Evolutionary conservation across 192 early-diverging fungal species (phyloP), one percentile per base, ranked within the genome.

Genomic region (Coemansia sp.): DNA sequence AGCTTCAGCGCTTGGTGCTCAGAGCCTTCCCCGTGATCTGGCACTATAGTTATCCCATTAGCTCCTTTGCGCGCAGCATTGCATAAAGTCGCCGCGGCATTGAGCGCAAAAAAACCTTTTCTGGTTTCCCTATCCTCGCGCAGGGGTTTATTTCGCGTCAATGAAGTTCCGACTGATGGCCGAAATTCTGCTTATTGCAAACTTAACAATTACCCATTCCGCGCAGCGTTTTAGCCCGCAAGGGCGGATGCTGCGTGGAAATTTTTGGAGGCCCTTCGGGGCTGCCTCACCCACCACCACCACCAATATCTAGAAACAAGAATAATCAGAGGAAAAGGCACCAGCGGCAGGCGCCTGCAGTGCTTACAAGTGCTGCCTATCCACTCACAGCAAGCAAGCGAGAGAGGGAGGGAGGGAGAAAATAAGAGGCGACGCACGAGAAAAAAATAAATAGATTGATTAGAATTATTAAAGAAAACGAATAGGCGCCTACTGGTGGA

Each of bases 161-260:
- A 59, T 81, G 78, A 81, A 75, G 78, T 81, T 75, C 49, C 51
- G 42, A 81, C 78, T 75, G 78, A 81, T 29, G 78, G 68, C 63
- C 65, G 49, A 58, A 73, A 66, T 49, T 60, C 71, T 75, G 73
- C 73, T 81, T 62, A 72, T 68, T 72, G 78, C 78, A 81, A 81
- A 81, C 70, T 71, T 36, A 65, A 45, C 38, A 46, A 68, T 64
- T 67, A 65, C 68, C 73, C 64, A 69, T 75, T 75, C 72, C 40
- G 36, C 53, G 58, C 59, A 35, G 77, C 65, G 60, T 47, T 35
- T 59, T 38, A 37, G 36, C 57, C 63, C 45, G 24, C 29, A 59
- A 68, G 25, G 53, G 24, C 39, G 49, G 27, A 36, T 67, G 65
- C 46, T 31, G 67, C 37, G 68, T 59, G 69, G 78, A 81, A 81